Percentiles rank a stretch among this genome's conserved stretches.
Conservation (phyloP, 441 rosid species). For the Brassica balearica region DNA sequence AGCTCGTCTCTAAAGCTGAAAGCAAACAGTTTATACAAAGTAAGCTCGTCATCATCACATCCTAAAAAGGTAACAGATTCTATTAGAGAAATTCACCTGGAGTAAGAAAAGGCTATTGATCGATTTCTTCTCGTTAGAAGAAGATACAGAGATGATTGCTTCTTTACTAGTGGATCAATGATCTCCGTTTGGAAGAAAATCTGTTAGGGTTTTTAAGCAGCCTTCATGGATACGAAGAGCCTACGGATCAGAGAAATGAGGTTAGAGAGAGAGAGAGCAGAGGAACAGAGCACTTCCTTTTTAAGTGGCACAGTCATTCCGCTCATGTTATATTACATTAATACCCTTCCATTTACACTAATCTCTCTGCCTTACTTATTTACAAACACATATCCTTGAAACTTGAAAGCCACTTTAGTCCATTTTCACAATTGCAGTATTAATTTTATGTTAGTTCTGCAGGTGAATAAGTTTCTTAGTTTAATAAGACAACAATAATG, state of each 20-base stretch:
- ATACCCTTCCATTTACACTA: slow-evolving; percentile 18
- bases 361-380: background rate
- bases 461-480: background rate
- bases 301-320: slow-evolving; percentile 36
- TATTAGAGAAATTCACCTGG: slow-evolving; percentile 34
- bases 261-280: slow-evolving; percentile 38
- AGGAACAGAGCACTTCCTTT: slow-evolving; percentile 30
- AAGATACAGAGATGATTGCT: slow-evolving; percentile 17
- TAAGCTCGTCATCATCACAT: slow-evolving; percentile 1
- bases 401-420: background rate
- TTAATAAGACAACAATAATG: background rate
- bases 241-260: slow-evolving; percentile 64
- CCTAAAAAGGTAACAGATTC: slow-evolving; percentile 12
- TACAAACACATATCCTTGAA: background rate
- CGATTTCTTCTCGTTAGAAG: slow-evolving; percentile 7
- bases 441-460: background rate
- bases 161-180: slow-evolving; percentile 27
- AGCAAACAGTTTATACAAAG: background rate
- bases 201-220: slow-evolving; percentile 38
- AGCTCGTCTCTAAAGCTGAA: slow-evolving; percentile 37
- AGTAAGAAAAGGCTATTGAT: slow-evolving; percentile 1
- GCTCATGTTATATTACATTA: background rate
- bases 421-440: background rate
- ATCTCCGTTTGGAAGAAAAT: background rate
- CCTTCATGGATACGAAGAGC: slow-evolving; percentile 42